phyloP scores from a whole-genome alignment of 2,329 filamentous ascomycete genomes.

The Fusarium subtropicale region DNA sequence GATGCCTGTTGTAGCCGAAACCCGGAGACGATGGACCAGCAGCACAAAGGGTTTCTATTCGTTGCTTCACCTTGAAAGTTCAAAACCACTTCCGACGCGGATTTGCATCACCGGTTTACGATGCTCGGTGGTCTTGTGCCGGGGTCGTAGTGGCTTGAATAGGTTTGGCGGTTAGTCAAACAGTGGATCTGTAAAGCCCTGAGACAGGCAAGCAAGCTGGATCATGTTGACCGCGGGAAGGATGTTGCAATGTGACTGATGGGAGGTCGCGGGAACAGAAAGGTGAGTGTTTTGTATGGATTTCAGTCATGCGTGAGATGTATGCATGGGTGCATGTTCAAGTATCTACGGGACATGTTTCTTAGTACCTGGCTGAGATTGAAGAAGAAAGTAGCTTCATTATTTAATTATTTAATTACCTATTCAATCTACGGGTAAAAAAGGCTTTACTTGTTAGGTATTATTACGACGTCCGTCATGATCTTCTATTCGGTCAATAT shows the following conservation, averaged over 20 bases:
- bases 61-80: slow-evolving; percentile 32
- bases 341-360: not conserved
- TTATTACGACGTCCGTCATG: not conserved
- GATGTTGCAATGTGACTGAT: slow-evolving; percentile 22
- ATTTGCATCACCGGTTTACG: slow-evolving; percentile 35
- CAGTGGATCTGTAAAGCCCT: slow-evolving; percentile 32
- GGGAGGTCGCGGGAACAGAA: slow-evolving; percentile 31
- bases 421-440: slow-evolving; percentile 13
- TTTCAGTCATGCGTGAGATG: slow-evolving; percentile 3
- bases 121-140: slow-evolving; percentile 44
- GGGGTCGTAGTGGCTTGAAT: slow-evolving; percentile 19
- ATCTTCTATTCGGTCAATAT: slow-evolving; percentile 32
- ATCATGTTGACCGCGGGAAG: slow-evolving; percentile 34
- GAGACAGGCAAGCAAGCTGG: slow-evolving; percentile 15
- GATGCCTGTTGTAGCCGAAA: slow-evolving; percentile 40
- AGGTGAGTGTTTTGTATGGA: slow-evolving; percentile 8
- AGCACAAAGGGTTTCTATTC: slow-evolving; percentile 20
- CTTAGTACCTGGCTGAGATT: not conserved
- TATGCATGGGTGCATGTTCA: not conserved
- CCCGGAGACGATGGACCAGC: slow-evolving; percentile 24
- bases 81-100: slow-evolving; percentile 21
- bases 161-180: slow-evolving; percentile 40
- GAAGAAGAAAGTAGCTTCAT: not conserved
- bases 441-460: slow-evolving; percentile 14
- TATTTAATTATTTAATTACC: not conserved